Percentiles rank a stretch among this genome's conserved stretches.
Conservation (phyloP, 495 filamentous ascomycete species). For the Hypoxylon cercidicola region DNA sequence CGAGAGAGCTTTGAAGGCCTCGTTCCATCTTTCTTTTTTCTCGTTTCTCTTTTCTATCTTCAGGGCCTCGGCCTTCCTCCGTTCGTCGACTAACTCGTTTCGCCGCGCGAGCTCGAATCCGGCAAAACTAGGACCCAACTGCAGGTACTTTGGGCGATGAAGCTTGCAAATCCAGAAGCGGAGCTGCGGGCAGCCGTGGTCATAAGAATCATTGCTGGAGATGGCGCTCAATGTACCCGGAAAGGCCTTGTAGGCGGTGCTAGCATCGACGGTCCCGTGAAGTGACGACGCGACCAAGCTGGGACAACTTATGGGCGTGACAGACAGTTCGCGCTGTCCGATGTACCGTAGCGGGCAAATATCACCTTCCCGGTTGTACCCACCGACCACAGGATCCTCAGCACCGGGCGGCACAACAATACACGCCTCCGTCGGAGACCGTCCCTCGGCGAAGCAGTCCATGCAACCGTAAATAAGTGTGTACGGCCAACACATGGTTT, state of each 20-base stretch:
- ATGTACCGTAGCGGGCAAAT: constrained; percentile 2
- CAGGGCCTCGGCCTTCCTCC: too few species aligned
- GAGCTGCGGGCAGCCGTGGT: neutral
- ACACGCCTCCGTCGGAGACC: neutral
- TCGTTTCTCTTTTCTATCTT: neutral
- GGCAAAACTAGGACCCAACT: neutral
- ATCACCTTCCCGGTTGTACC: neutral
- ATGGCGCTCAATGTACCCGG: too few species aligned
- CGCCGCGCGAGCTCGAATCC: neutral
- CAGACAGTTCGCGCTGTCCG: neutral
- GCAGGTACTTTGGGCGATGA: neutral
- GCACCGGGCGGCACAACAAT: neutral
- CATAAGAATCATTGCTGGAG: too few species aligned
- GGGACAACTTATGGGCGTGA: neutral
- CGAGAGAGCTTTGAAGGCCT: too few species aligned
- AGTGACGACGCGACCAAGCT: neutral
- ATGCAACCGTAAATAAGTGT: constrained; percentile 10
- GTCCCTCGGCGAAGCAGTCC: neutral
- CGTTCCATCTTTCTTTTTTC: too few species aligned
- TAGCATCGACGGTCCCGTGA: too few species aligned
- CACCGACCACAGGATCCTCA: constrained; percentile 4
- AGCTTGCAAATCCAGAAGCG: neutral
- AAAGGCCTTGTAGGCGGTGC: too few species aligned
- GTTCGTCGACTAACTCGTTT: neutral
- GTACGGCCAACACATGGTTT: constrained; percentile 10